Percentiles rank a stretch among this genome's conserved stretches.
phyloP scores from a whole-genome alignment of 306 rosid species.

The Castanospermum australe region DNA sequence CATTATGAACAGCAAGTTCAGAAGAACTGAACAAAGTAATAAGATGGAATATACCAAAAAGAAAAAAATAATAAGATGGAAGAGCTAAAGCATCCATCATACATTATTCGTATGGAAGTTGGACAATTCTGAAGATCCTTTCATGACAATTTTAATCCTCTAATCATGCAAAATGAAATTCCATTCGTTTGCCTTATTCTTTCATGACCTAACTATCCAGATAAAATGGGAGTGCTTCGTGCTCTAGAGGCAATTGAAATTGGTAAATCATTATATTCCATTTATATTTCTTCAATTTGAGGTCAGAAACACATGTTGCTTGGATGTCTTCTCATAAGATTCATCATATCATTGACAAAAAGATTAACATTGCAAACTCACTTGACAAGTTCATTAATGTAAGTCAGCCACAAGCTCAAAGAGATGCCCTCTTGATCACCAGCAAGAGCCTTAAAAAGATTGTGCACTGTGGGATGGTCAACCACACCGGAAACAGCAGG shows the following conservation, averaged over 20 bases:
- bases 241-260: slow-evolving; percentile 13
- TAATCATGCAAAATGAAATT: slow-evolving; percentile 13
- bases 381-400: slow-evolving; percentile 80
- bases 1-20: slow-evolving; percentile 10
- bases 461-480: slow-evolving; percentile 75
- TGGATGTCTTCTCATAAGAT: slow-evolving; percentile 14
- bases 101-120: not conserved
- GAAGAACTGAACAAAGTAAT: slow-evolving; percentile 4
- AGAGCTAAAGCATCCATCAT: slow-evolving; percentile 16
- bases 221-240: slow-evolving; percentile 14
- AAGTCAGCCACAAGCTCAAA: slow-evolving; percentile 74
- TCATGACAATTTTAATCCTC: not conserved
- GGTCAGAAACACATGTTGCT: slow-evolving; percentile 15
- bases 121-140: not conserved
- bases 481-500: slow-evolving; percentile 85
- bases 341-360: slow-evolving; percentile 15
- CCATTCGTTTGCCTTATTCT: not conserved
- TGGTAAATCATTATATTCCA: slow-evolving; percentile 1
- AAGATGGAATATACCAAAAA: too few relatives aligned
- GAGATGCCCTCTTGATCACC: slow-evolving; percentile 79
- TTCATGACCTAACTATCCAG: slow-evolving; percentile 19
- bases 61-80: slow-evolving; percentile 3
- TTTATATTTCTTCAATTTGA: slow-evolving; percentile 10
- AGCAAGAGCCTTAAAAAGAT: slow-evolving; percentile 82
- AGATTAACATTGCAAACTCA: slow-evolving; percentile 41